Base-by-base conservation (phyloP, 306 rosid genomes). In the Castanea sativa region DNA sequence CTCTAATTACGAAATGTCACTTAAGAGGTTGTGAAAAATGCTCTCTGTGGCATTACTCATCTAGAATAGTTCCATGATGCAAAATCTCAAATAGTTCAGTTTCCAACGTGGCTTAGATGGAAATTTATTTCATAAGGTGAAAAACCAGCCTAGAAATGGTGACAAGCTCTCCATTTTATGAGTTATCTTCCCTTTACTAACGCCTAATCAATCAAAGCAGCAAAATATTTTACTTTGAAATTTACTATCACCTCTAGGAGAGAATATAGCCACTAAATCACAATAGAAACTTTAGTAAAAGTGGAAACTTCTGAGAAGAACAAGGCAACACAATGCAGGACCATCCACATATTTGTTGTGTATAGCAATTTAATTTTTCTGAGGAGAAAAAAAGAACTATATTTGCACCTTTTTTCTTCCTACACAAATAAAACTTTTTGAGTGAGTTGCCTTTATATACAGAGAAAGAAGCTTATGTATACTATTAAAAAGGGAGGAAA, bases 381-480 rank as follows among this genome's bases (percentile, higher is more conserved):
- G 61, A 69, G 79, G 16, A 76, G 59, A 74, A 55, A 73, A 77
- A 78, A 63, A 69, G 63, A 71, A 68, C 91, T 87, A 85, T 79
- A 85, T 69, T 84, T 73, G 73, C 71, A 84, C 85, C 78, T 69
- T 64, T 84, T 58, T 52, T 53, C 80, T 35, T 86, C 85, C 80
- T 80, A 78, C 75, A 60, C 57, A 69, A 73, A 81, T 80, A 86
- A 86, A 76, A 79, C 86, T 68, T 74, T 49, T 77, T 71, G 20
- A 49, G 80, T 69, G 83, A 84, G 84, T 84, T 78, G 86, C 82
- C 88, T 80, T 81, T 89, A 90, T 92, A 85, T 89, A 92, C 93
- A 89, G 49, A 43, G 79, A 78, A 83, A 75, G 82, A 80, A 80
- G 79, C 83, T 84, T 86, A 64, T 77, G 77, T 18, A 75, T 55